Conservation (phyloP, 768 basidiomycete species). For the Suillus sp. region DNA sequence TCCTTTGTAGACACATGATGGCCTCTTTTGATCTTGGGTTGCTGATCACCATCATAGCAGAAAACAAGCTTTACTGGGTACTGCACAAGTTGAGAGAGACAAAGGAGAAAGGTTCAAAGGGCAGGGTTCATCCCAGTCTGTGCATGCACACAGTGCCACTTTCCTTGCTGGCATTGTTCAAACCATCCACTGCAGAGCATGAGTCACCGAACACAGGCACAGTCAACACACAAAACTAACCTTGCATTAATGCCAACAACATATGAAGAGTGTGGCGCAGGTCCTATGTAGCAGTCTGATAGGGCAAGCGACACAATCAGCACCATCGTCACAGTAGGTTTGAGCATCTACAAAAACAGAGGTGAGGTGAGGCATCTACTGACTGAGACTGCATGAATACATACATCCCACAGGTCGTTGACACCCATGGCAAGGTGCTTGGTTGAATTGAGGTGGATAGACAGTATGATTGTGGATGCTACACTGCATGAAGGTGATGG, state of each 20-base stretch:
- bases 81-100: neutral
- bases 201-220: neutral
- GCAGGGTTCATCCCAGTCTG: slow-evolving; percentile 2
- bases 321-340: neutral
- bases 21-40: neutral
- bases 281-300: neutral
- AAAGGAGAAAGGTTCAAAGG: neutral
- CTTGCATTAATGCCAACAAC: neutral
- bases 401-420: too few relatives aligned
- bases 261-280: neutral
- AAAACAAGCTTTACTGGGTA: neutral
- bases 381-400: too few relatives aligned
- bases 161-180: slow-evolving; percentile 7
- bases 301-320: neutral
- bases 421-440: too few relatives aligned
- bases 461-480: too few relatives aligned
- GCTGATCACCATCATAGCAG: neutral
- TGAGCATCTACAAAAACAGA: neutral
- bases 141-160: neutral
- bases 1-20: neutral
- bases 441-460: too few relatives aligned
- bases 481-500: too few relatives aligned
- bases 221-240: neutral
- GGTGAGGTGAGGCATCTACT: too few relatives aligned
- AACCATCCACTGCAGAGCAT: neutral